Percentiles rank a stretch among this genome's conserved stretches.
These are phyloP conservation scores for Glaciozyma antarctica DNA, from an alignment of 768 basidiomycete genomes.

Conservation along the genomic window DNA sequence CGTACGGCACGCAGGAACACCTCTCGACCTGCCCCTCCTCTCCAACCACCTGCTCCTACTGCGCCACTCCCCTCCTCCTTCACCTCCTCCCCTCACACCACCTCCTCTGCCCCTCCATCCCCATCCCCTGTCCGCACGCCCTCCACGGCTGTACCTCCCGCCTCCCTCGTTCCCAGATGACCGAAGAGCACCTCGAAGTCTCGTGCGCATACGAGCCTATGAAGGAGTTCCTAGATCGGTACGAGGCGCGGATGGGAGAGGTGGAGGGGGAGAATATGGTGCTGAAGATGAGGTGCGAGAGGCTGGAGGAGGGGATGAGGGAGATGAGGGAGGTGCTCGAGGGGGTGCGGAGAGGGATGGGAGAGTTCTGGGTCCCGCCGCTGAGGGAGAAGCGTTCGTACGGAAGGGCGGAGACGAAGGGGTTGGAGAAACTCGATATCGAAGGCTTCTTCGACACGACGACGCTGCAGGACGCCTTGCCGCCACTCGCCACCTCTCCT, in stretches of 20 bases:
- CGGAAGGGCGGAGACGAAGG: not conserved
- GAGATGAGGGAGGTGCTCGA: not conserved
- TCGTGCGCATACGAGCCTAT: slow-evolving; percentile 12
- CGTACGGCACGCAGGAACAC: not conserved
- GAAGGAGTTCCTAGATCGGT: not conserved
- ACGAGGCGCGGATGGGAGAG: not conserved
- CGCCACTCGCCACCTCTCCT: not conserved
- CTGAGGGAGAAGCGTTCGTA: not conserved
- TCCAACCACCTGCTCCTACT: not conserved
- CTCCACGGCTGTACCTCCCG: not conserved
- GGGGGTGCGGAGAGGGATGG: not conserved
- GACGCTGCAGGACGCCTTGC: not conserved
- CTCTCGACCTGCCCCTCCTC: not conserved
- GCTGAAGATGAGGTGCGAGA: not conserved
- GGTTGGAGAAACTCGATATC: not conserved
- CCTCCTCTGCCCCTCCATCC: slow-evolving; percentile 2
- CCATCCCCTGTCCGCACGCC: slow-evolving; percentile 10
- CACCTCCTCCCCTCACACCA: not conserved
- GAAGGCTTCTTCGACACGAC: no score
- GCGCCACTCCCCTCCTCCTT: not conserved
- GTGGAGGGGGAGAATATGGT: slow-evolving; percentile 7
- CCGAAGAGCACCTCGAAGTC: slow-evolving; percentile 4
- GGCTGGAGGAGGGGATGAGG: not conserved
- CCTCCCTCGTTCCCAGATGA: not conserved
- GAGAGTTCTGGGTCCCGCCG: not conserved